These are phyloP conservation scores for Candida maltosa DNA, from an alignment of 805 yeast genomes.

Conservation along the genomic window DNA sequence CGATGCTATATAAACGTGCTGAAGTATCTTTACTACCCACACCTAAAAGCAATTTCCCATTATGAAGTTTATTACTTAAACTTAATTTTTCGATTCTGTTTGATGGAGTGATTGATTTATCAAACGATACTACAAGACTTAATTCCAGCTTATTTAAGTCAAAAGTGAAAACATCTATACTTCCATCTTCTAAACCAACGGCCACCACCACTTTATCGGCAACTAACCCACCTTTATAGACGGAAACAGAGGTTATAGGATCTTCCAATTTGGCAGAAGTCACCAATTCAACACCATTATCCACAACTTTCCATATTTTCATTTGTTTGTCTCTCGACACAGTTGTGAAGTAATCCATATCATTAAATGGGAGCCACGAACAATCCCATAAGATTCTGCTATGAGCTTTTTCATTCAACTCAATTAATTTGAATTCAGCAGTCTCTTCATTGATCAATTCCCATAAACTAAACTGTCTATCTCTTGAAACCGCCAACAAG, in stretches of 20 bases:
- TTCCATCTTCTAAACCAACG: slow-evolving; percentile 72
- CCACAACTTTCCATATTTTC: slow-evolving; percentile 63
- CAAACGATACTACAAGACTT: slow-evolving; percentile 28
- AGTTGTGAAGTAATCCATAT: slow-evolving; percentile 57
- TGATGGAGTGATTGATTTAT: slow-evolving; percentile 49
- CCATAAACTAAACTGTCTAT: slow-evolving; percentile 83
- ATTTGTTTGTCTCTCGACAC: slow-evolving; percentile 83
- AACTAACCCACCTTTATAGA: slow-evolving; percentile 25
- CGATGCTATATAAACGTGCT: slow-evolving; percentile 37
- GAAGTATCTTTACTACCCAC: slow-evolving; percentile 69
- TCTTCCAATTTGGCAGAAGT: slow-evolving; percentile 42
- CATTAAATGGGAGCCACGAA: slow-evolving; percentile 66
- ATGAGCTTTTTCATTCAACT: slow-evolving; percentile 72
- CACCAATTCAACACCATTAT: slow-evolving; percentile 30
- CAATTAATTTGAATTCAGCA: slow-evolving; percentile 34
- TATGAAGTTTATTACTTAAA: slow-evolving; percentile 40
- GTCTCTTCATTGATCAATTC: slow-evolving; percentile 33
- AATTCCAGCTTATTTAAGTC: slow-evolving; percentile 22
- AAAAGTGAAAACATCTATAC: slow-evolving; percentile 43
- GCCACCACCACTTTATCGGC: slow-evolving; percentile 37
- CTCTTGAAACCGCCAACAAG: slow-evolving; percentile 80
- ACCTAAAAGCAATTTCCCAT: slow-evolving; percentile 40
- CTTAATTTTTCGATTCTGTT: slow-evolving; percentile 58
- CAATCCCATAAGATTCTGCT: slow-evolving; percentile 94
- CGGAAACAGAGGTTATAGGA: slow-evolving; percentile 69